phyloP scores from a whole-genome alignment of 495 filamentous ascomycete species.

The Talaromyces wortmannii region DNA sequence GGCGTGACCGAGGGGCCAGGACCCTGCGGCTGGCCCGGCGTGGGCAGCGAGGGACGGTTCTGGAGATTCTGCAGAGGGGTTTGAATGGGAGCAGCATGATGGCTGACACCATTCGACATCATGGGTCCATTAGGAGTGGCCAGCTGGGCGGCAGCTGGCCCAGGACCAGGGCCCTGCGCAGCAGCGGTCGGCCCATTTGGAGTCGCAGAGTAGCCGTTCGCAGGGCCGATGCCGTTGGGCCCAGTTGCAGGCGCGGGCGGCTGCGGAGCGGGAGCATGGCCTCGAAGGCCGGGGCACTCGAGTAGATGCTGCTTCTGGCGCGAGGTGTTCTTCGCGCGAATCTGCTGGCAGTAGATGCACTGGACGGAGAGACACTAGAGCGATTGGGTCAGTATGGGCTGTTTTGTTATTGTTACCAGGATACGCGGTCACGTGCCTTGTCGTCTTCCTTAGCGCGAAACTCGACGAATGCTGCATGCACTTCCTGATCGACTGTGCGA shows the following conservation, averaged over 20 bases:
- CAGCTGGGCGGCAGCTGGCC: constrained; percentile 21
- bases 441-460: constrained; percentile 56
- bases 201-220: constrained; percentile 41
- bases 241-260: constrained; percentile 28
- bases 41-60: constrained; percentile 30
- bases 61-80: constrained; percentile 34
- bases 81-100: constrained; percentile 37
- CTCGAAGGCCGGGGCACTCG: constrained; percentile 45
- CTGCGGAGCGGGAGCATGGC: constrained; percentile 37
- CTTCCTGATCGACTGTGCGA: constrained; percentile 50
- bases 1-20: constrained; percentile 24
- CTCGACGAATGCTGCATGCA: constrained; percentile 52
- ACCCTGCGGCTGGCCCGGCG: constrained; percentile 23
- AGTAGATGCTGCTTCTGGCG: constrained; percentile 51
- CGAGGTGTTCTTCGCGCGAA: constrained; percentile 52
- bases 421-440: constrained; percentile 47
- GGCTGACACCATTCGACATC: constrained; percentile 40
- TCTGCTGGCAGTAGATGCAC: constrained; percentile 54
- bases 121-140: constrained; percentile 30
- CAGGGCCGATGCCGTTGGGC: constrained; percentile 35
- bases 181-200: constrained; percentile 32
- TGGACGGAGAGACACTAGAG: constrained; percentile 50
- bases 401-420: constrained; percentile 27
- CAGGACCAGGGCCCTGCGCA: constrained; percentile 25
- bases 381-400: constrained; percentile 21